Evolutionary conservation across 148 eudicot genomes (phyloP).

Genomic region (Salicornia ramosissima): DNA sequence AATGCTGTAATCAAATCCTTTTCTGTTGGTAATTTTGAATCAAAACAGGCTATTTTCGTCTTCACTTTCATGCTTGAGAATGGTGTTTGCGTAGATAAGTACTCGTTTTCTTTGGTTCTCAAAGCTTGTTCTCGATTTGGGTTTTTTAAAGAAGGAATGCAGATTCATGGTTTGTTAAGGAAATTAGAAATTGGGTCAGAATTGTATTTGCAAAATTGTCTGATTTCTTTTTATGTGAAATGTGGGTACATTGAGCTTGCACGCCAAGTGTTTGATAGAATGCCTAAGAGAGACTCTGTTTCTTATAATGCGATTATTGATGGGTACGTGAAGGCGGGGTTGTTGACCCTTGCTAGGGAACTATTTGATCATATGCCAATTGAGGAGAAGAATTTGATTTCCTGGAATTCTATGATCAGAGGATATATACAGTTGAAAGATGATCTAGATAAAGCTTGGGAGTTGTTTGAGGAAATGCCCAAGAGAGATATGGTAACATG

Average conservation of each 20-base stretch:
- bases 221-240: conserved; percentile 51
- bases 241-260: conserved; percentile 45
- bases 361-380: conserved; percentile 55
- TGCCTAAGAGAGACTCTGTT: conserved; percentile 48
- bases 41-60: conserved; percentile 39
- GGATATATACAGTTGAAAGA: conserved; percentile 46
- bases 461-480: conserved; percentile 54
- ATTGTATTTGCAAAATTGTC: conserved; percentile 58
- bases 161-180: conserved; percentile 65
- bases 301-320: conserved; percentile 67
- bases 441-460: conserved; percentile 46
- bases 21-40: conserved; percentile 44
- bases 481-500: conserved; percentile 56
- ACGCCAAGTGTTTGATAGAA: conserved; percentile 61
- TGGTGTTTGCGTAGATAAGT: conserved; percentile 53
- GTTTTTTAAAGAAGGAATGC: conserved; percentile 54
- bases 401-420: conserved; percentile 71
- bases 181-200: conserved; percentile 54
- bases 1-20: conserved; percentile 56
- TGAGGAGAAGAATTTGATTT: conserved; percentile 49
- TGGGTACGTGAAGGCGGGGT: conserved; percentile 65
- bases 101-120: conserved; percentile 56
- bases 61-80: conserved; percentile 49
- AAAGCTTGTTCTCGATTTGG: conserved; percentile 60
- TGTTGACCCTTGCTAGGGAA: conserved; percentile 38